Base-by-base conservation (phyloP, 257 asterid genomes). In the Solanum tacnaense region DNA sequence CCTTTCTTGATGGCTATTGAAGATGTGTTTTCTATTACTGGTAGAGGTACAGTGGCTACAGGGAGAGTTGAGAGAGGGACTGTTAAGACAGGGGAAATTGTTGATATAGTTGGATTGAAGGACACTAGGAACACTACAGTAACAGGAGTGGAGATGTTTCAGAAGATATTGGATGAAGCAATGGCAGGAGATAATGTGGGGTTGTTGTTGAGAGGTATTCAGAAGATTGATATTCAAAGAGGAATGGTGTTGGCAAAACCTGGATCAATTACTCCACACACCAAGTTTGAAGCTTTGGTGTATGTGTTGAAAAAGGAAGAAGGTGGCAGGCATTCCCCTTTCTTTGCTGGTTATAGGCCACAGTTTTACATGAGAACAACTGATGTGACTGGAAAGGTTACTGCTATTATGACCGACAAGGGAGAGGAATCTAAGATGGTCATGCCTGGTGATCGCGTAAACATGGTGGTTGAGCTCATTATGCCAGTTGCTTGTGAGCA, bases 361-460 rank as follows among this genome's bases (percentile, higher is more conserved):
- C 99, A 97, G 91, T 97, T 97, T 85, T 96, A 95, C 94, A 96
- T 97, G 99, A 97, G 99, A 88, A 96, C 99, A 20, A 97, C 99
- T 7, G 99, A 97, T 89, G 98, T 96, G 72, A 97, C 92, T 0
- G 93, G 93, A 4, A 92, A 88, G 76, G 93, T 92, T 52, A 36
- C 89, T 0, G 73, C 85, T 78, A 92, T 91, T 85, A 91, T 88
- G 93, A 91, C 91, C 9, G 94, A 91, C 72, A 92, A 91, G 73
- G 93, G 90, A 56, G 93, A 92, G 90, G 98, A 95, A 90, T 94
- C 99, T 25, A 96, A 96, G 99, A 96, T 96, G 98, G 98, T 97
- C 12, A 95, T 97, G 99, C 98, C 99, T 3, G 98, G 98, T 46
- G 98, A 97, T 76, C 98, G 98, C 21, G 98, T 96, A 88, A 96